Evolutionary conservation across 2,329 filamentous ascomycete species (phyloP).

Genomic region (Ambrosiella cleistominuta): DNA sequence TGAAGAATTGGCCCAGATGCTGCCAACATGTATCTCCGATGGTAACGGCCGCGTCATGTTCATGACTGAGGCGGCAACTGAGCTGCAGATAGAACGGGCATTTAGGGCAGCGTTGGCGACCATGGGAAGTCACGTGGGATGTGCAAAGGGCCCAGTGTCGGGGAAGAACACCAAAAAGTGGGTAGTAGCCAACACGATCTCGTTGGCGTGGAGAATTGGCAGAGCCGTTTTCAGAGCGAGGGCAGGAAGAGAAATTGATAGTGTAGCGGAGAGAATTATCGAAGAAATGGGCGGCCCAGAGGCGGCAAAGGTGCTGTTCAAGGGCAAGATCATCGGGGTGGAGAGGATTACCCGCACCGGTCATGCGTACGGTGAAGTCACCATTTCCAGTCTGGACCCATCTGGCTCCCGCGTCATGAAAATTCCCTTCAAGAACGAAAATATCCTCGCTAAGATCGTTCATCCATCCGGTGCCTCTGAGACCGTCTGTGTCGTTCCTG

Average conservation of each 20-base stretch:
- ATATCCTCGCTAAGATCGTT: constrained; percentile 39
- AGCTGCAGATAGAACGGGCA: constrained; percentile 30
- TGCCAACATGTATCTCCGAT: constrained; percentile 30
- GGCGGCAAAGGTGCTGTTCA: constrained; percentile 39
- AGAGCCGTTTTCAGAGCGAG: constrained; percentile 20
- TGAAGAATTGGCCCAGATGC: constrained; percentile 28
- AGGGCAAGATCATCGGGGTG: constrained; percentile 45
- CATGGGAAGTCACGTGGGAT: constrained; percentile 36
- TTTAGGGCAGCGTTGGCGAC: constrained; percentile 34
- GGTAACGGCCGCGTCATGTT: constrained; percentile 33
- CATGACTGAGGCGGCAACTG: constrained; percentile 31
- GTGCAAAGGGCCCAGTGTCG: constrained; percentile 30
- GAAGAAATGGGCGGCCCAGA: constrained; percentile 36
- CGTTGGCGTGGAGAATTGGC: constrained; percentile 41
- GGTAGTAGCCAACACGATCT: constrained; percentile 35
- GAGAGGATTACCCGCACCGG: constrained; percentile 38
- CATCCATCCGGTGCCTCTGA: constrained; percentile 13
- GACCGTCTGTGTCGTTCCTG: constrained; percentile 36
- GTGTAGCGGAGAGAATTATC: constrained; percentile 40
- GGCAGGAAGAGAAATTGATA: constrained; percentile 26
- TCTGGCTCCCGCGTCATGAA: constrained; percentile 32
- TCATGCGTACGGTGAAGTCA: constrained; percentile 41
- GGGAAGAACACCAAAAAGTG: constrained; percentile 32
- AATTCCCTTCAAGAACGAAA: constrained; percentile 60
- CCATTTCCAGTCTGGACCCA: constrained; percentile 24